These are phyloP conservation scores for Globisporangium canariense DNA, from an alignment of 352 stramenopile species.

Conservation along the genomic window DNA sequence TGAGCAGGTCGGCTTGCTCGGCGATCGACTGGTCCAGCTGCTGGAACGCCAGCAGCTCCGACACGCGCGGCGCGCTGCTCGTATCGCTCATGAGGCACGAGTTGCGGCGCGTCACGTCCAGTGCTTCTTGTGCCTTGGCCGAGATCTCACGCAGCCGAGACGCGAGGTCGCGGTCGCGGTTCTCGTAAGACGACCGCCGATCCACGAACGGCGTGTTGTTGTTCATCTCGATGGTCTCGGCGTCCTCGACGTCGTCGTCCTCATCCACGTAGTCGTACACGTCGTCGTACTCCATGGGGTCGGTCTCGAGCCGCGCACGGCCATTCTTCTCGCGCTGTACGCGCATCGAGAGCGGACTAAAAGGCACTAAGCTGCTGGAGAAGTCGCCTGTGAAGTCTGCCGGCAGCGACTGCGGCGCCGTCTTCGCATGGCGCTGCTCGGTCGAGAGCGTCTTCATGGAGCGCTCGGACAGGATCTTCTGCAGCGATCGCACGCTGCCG, in stretches of 20 bases:
- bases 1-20: constrained; percentile 68
- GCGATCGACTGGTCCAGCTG: constrained; percentile 71
- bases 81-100: constrained; percentile 80
- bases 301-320: constrained; percentile 51
- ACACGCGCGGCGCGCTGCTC: constrained; percentile 56
- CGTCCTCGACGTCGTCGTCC: constrained; percentile 22
- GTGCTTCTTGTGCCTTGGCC: constrained; percentile 52
- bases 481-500: constrained; percentile 30
- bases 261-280: constrained; percentile 37
- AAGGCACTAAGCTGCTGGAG: constrained; percentile 48
- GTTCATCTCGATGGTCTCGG: constrained; percentile 34
- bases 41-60: constrained; percentile 61
- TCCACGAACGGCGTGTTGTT: constrained; percentile 27
- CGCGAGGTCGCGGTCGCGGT: constrained; percentile 47
- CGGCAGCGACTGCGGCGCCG: constrained; percentile 25
- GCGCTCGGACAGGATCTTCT: constrained; percentile 20
- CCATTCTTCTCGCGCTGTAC: constrained; percentile 30
- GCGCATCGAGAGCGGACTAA: constrained; percentile 55
- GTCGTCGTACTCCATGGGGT: constrained; percentile 67
- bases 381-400: constrained; percentile 26
- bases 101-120: constrained; percentile 66
- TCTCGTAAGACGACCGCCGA: constrained; percentile 36
- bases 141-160: constrained; percentile 61
- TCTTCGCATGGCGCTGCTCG: constrained; percentile 12
- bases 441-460: constrained; percentile 13